Base-by-base conservation (phyloP, 768 basidiomycete species). In the Auricularia cornea region DNA sequence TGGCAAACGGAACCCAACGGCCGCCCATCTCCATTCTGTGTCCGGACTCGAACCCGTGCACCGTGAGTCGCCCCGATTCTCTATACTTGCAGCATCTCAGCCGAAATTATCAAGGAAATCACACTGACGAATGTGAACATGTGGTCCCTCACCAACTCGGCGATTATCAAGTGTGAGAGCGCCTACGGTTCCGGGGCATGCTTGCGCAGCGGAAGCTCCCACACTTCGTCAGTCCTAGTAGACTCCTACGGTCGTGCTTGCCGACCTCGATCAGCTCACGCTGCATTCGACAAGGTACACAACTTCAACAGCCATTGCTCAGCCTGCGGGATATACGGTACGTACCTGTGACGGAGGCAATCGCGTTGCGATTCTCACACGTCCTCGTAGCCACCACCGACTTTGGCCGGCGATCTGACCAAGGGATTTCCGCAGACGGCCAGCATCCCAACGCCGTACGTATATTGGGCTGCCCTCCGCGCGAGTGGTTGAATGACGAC, bases 161-260 rank as follows among this genome's bases (percentile, higher is more conserved):
- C 69, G 14, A 62, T 68, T 31, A 63, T 68, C 66, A 70, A 70
- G 56, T 73, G 72, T 67, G 68, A 69, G 59, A 69, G 67, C 59
- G 72, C 72, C n/a, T 73, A 69, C 63, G 72, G 72, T 4, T 52
- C 64, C 14, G 72, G 72, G 29, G 38, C 66, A 38, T 72, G 72
- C 62, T 63, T 72, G 62, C 52, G 62, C 67, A 62, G 68, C 67
- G 59, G 72, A 72, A 61, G 67, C 69, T 29, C 62, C 6, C 44
- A 48, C 44, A 48, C 44, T 18, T 48, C 44, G 44, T 48, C 5
- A 38, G 35, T 62, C 29, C n/a, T n/a, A n/a, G n/a, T n/a, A n/a
- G n/a, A n/a, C n/a, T n/a, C n/a, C n/a, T n/a, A n/a, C n/a, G n/a
- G n/a, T n/a, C n/a, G n/a, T n/a, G n/a, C n/a, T n/a, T n/a, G n/a